These are phyloP conservation scores for Pueraria montana DNA, from an alignment of 306 rosid genomes.

Conservation along the genomic window DNA sequence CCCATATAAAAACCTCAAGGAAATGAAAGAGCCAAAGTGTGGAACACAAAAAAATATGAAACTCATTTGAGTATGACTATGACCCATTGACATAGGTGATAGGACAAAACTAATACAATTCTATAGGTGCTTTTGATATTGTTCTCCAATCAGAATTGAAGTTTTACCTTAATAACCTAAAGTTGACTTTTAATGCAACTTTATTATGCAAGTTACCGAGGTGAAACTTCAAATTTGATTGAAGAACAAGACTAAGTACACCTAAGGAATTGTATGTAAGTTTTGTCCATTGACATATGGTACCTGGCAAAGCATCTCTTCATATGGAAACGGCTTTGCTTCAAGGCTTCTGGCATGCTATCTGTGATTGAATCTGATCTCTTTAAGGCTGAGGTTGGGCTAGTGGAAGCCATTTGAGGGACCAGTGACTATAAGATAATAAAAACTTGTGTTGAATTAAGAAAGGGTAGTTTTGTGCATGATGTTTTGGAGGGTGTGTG, in stretches of 20 bases:
- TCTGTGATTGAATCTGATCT: conserved; percentile 76
- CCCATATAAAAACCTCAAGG: background rate
- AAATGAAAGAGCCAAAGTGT: conserved; percentile 5
- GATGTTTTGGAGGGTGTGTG: conserved; percentile 22
- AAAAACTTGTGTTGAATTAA: background rate
- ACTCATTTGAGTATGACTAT: background rate
- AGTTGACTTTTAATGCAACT: background rate
- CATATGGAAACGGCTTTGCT: conserved; percentile 74
- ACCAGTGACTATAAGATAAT: conserved; percentile 2
- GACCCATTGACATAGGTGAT: background rate
- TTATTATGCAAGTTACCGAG: background rate
- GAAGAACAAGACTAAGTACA: background rate
- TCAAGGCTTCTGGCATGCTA: conserved; percentile 78
- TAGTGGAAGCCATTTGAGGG: conserved; percentile 64
- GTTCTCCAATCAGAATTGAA: background rate
- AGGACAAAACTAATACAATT: background rate
- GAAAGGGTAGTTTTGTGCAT: conserved; percentile 34
- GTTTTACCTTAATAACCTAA: background rate
- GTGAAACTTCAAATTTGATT: background rate
- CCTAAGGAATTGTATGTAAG: background rate
- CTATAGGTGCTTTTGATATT: background rate
- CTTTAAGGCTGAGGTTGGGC: conserved; percentile 55
- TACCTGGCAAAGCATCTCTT: conserved; percentile 87
- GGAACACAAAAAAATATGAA: conserved; percentile 27
- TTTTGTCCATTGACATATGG: background rate